Evolutionary conservation across 495 filamentous ascomycete species (phyloP).

Genomic region (Neurospora intermedia): DNA sequence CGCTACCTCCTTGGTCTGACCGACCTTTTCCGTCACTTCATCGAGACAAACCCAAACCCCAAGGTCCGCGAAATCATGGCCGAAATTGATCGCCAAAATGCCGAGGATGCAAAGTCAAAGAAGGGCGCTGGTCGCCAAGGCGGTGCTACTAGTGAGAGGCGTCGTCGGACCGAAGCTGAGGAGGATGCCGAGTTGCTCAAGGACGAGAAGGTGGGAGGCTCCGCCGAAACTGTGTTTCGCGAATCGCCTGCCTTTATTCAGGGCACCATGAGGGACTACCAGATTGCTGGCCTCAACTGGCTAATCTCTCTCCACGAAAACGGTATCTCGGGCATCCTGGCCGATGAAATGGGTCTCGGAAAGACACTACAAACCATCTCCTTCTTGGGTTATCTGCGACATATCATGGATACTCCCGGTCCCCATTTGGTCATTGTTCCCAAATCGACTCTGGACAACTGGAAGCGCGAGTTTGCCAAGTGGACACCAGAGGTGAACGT

Average conservation of each 20-base stretch:
- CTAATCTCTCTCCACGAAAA: slow-evolving; percentile 98
- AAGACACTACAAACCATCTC: slow-evolving; percentile 84
- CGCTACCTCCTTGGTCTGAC: slow-evolving; percentile 92
- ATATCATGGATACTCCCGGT: slow-evolving; percentile 74
- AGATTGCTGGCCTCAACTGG: slow-evolving; percentile 92
- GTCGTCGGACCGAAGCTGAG: slow-evolving; percentile 88
- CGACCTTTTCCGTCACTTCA: slow-evolving; percentile 98
- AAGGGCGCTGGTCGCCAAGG: slow-evolving; percentile 68
- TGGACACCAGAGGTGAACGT: slow-evolving; percentile 97
- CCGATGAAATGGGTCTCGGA: slow-evolving; percentile 94
- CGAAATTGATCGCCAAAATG: slow-evolving; percentile 88
- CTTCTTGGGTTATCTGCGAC: slow-evolving; percentile 92
- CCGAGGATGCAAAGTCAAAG: slow-evolving; percentile 57
- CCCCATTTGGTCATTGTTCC: slow-evolving; percentile 93
- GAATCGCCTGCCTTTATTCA: slow-evolving; percentile 85
- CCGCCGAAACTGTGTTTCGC: slow-evolving; percentile 79
- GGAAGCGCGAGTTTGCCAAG: slow-evolving; percentile 84
- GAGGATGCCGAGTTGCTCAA: slow-evolving; percentile 92
- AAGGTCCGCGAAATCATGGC: slow-evolving; percentile 82
- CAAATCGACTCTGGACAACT: slow-evolving; percentile 97
- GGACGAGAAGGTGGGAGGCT: slow-evolving; percentile 79
- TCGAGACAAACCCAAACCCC: slow-evolving; percentile 91
- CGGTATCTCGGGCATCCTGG: slow-evolving; percentile 93
- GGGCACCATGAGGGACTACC: slow-evolving; percentile 91
- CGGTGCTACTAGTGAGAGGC: slow-evolving; percentile 70